phyloP scores from a whole-genome alignment of 139 green algal species.

The Coelastrella sp. region DNA sequence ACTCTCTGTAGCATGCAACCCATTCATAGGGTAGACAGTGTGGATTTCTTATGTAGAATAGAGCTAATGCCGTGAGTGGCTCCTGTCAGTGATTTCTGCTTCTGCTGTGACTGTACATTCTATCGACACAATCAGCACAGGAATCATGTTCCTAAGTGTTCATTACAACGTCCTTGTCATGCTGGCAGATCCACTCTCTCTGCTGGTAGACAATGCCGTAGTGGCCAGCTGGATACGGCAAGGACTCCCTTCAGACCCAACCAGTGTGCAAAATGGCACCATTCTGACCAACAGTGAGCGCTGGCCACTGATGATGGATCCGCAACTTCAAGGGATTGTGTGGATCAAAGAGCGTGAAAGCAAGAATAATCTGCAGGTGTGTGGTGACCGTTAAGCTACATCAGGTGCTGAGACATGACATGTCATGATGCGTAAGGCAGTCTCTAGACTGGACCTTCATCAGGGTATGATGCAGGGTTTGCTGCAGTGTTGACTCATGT shows the following conservation, averaged over 20 bases:
- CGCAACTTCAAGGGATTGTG: constrained; percentile 89
- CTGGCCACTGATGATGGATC: constrained; percentile 90
- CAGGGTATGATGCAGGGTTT: no score
- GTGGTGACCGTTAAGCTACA: background rate
- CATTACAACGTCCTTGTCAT: background rate
- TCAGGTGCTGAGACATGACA: background rate
- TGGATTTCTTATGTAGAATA: no score
- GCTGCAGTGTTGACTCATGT: no score
- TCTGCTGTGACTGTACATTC: background rate
- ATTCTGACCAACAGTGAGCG: constrained; percentile 87
- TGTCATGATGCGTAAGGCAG: background rate
- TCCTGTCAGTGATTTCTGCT: background rate
- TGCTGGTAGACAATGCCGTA: constrained; percentile 84
- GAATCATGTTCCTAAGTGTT: background rate
- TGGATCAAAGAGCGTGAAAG: constrained; percentile 91
- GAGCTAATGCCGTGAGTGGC: no score
- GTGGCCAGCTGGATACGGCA: constrained; percentile 82
- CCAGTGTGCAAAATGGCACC: constrained; percentile 82
- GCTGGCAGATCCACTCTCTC: constrained; percentile 41
- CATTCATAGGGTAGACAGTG: no score
- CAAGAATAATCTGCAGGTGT: constrained; percentile 82
- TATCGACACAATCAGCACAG: no score
- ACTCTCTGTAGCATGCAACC: no score
- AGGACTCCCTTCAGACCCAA: constrained; percentile 82
- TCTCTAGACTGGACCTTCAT: no score